Evolutionary conservation across 345 rosid genomes (phyloP), one percentile per base, ranked within the genome.

Genomic region (Kandelia obovata): DNA sequence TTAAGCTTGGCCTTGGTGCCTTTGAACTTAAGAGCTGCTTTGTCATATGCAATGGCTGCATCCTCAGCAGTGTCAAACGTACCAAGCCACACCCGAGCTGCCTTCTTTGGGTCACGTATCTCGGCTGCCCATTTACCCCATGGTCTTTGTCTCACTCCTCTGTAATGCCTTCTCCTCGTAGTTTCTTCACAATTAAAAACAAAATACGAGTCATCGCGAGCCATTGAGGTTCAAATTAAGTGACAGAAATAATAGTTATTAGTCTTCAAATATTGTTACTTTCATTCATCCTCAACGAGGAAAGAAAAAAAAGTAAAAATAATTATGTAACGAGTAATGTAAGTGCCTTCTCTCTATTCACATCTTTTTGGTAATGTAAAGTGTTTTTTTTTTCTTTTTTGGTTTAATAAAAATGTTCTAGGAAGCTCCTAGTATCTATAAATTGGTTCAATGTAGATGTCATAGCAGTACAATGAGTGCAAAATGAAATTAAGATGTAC

Each of bases 1-100:
- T 92, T 92, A 13, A 92, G 93, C 72, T 92, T 92, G 47, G 98
- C 98, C 70, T 92, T 92, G 57, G 84, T 89, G 66, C 98, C 98
- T 84, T 90, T 92, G 84, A 92, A 92, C 77, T 85, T 89, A 16
- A 92, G 88, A 46, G 98, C 98, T 4, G 98, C 98, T 59, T 66
- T 85, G 74, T 92, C 98, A 35, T 92, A 92, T 57, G 78, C 78
- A 63, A 68, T 16, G 53, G 78, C 78, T 57, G 78, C 78, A 57
- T 74, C 78, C 69, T 74, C 73, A 25, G 78, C 78, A 57, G 78
- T 74, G 69, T 74, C 78, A 32, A 74, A 74, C 46, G 78, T 74
- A 55, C 78, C 78, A 31, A 74, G 78, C 78, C 78, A 74, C 5
- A 74, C 78, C 16, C 78, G 56, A 6, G 78, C 78, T 49, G 78